Conservation (phyloP, 257 asterid species). For the Nicotiana noctiflora region DNA sequence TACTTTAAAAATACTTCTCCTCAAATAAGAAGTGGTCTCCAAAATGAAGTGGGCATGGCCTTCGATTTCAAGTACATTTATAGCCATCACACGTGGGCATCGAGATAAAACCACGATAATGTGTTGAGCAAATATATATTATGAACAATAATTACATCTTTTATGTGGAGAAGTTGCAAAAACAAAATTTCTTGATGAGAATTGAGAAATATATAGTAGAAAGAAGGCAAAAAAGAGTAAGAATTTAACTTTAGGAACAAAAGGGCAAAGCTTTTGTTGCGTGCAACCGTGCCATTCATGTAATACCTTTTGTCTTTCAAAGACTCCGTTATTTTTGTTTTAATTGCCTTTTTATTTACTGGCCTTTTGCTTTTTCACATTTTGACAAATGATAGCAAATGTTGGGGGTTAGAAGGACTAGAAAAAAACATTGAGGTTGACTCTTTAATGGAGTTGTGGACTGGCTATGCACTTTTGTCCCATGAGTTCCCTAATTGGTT, state of each 20-base stretch:
- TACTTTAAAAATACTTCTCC: constrained; percentile 5
- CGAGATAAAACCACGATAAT: not conserved
- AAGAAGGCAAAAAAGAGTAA: not conserved
- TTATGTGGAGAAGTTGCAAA: not conserved
- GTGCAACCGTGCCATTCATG: constrained; percentile 52
- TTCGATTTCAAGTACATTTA: constrained; percentile 6
- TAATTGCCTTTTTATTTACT: not conserved
- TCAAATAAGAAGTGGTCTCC: not conserved
- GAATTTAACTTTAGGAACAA: constrained; percentile 20
- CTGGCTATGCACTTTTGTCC: constrained; percentile 50
- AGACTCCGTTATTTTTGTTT: no score
- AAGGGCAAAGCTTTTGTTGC: constrained; percentile 54
- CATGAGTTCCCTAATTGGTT: constrained; percentile 54
- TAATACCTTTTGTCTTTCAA: constrained; percentile 2
- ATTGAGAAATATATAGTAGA: not conserved
- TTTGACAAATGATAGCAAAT: constrained; percentile 39
- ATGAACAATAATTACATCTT: constrained; percentile 8
- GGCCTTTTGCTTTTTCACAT: constrained; percentile 11
- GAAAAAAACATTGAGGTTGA: constrained; percentile 63
- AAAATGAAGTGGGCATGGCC: not conserved
- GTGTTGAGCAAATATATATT: not conserved
- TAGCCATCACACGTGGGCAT: constrained; percentile 16
- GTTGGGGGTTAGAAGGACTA: constrained; percentile 47
- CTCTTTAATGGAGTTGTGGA: constrained; percentile 51
- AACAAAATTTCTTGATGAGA: not conserved